Evolutionary conservation across 768 basidiomycete species (phyloP).

Genomic region (Phallus indusiatus): DNA sequence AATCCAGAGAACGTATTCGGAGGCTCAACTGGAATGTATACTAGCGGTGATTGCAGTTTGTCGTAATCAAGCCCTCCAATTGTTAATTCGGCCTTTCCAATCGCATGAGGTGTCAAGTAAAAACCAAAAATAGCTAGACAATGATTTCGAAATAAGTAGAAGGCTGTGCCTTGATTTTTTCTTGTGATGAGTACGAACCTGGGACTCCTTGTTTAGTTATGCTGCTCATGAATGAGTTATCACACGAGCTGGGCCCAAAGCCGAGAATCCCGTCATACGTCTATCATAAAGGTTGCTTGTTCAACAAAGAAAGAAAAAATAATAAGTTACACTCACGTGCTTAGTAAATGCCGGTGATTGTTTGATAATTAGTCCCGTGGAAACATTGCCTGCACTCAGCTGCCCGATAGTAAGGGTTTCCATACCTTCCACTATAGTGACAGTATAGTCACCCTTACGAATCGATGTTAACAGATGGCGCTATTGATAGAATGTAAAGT

Average conservation of each 20-base stretch:
- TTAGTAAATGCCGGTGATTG: conserved; percentile 38
- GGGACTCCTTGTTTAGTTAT: conserved; percentile 15
- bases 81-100: conserved; percentile 43
- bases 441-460: not conserved
- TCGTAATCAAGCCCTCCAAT: conserved; percentile 42
- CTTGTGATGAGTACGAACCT: not conserved
- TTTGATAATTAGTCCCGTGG: conserved; percentile 42
- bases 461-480: no score
- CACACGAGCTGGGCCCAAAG: not conserved
- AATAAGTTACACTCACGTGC: not conserved
- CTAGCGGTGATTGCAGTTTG: conserved; percentile 35
- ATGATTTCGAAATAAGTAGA: not conserved
- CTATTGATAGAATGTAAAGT: no score
- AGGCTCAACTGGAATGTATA: conserved; percentile 26
- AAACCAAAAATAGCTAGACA: conserved; percentile 39
- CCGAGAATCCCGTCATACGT: conserved; percentile 5
- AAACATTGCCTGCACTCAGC: conserved; percentile 27
- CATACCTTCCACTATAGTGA: conserved; percentile 16
- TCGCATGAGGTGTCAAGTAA: conserved; percentile 36
- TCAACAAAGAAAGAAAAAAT: not conserved
- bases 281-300: not conserved
- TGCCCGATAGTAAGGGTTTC: conserved; percentile 45
- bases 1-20: conserved; percentile 21
- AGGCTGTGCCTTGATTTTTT: not conserved
- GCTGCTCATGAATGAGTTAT: not conserved